phyloP scores from a whole-genome alignment of 2,329 filamentous ascomycete species.

The Penicillium vulpinum region DNA sequence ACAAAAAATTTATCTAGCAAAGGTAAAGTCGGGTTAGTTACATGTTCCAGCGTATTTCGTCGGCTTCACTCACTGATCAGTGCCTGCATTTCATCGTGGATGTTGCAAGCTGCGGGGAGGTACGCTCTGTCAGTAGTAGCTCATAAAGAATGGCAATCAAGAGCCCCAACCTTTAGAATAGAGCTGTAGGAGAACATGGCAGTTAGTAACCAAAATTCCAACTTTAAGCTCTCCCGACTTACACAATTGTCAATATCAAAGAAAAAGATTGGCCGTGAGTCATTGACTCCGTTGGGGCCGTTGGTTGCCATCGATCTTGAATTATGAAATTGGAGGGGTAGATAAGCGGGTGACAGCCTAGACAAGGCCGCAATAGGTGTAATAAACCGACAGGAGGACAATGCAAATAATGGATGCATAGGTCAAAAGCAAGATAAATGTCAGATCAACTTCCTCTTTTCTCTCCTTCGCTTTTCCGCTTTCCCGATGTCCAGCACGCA shows the following conservation, averaged over 20 bases:
- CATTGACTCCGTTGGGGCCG: slow-evolving; percentile 23
- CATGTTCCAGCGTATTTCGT: neutral
- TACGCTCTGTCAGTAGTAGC: slow-evolving; percentile 14
- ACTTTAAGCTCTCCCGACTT: slow-evolving; percentile 34
- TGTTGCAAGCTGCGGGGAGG: slow-evolving; percentile 62
- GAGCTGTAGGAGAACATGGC: slow-evolving; percentile 51
- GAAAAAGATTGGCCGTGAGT: slow-evolving; percentile 60
- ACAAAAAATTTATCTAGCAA: slow-evolving; percentile 59
- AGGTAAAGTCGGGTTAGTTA: neutral
- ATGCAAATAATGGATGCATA: slow-evolving; percentile 19
- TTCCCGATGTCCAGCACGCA: neutral
- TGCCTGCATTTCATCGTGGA: slow-evolving; percentile 84
- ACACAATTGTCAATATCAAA: slow-evolving; percentile 99
- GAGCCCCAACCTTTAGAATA: slow-evolving; percentile 71
- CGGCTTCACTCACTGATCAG: slow-evolving; percentile 61
- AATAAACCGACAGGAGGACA: slow-evolving; percentile 7
- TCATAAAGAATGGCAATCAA: neutral
- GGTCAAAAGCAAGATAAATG: neutral
- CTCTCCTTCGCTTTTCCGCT: neutral
- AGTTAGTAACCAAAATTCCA: neutral
- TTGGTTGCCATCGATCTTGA: slow-evolving; percentile 27
- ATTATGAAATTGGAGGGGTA: slow-evolving; percentile 1
- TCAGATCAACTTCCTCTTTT: neutral
- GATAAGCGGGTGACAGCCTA: neutral
- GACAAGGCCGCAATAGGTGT: slow-evolving; percentile 1